Base-by-base conservation (phyloP, 2,329 filamentous ascomycete species). In the Fusarium virguliforme region DNA sequence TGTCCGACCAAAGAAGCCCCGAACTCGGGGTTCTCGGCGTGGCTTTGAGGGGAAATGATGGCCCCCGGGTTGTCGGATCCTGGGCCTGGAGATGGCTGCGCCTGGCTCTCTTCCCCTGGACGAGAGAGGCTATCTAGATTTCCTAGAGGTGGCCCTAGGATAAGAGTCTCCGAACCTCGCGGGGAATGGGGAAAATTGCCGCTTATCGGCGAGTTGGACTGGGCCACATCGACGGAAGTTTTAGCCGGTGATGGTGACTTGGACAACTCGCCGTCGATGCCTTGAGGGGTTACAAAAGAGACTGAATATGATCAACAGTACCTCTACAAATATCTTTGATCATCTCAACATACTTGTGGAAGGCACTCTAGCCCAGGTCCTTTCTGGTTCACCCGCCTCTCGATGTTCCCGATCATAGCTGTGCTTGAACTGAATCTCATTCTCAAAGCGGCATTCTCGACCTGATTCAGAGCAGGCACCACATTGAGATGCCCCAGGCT, bases 371-470 rank as follows among this genome's bases (percentile, higher is more conserved):
- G 50, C 32, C 50, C 50, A 54, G 15, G 32, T 35, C 3, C 50
- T 54, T n/a, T 26, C 8, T 28, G 12, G 4, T 7, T 34, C 50
- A 4, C n/a, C 26, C 53, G 34, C 34, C 24, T 48, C 43, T 26
- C 13, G 43, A 48, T 48, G 24, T 3, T 62, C 41, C 7, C 43
- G 46, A 6, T 34, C 57, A 55, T 61, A 51, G n/a, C 38, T 66
- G 26, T 69, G 63, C 32, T 46, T 67, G 67, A 69, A 69, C 26
- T 64, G 63, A 30, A 69, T 57, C 6, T 59, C 56, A n/a, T 37
- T 50, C 34, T 67, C 64, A 32, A 67, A 67, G n/a, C 67, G 64
- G 37, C 67, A 67, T 24, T 69, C 63, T 3, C 60, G 34, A 7
- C 56, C 60, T 1, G 60, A 43, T 34, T 69, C 67, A 32, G 56